phyloP scores from a whole-genome alignment of 257 asterid genomes.

The Solanum neorickii region DNA sequence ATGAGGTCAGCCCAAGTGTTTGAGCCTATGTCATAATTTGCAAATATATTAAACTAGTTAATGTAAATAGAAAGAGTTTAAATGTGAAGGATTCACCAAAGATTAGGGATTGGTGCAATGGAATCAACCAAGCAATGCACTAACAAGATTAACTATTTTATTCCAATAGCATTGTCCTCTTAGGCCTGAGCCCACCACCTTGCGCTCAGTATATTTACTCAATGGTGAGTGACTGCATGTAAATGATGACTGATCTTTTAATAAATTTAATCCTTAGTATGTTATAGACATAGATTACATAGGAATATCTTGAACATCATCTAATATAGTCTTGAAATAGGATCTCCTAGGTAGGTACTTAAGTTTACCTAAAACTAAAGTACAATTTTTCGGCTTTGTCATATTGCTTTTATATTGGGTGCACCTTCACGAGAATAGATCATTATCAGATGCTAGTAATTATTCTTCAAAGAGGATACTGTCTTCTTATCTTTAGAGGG shows the following conservation, averaged over 20 bases:
- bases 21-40: neutral
- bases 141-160: neutral
- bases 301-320: neutral
- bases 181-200: neutral
- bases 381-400: neutral
- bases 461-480: neutral
- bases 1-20: too few species aligned
- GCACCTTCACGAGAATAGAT: neutral
- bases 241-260: neutral
- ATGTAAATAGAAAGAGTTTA: neutral
- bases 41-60: neutral
- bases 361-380: neutral
- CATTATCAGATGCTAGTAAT: neutral
- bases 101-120: neutral
- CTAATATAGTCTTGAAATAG: neutral
- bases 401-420: neutral
- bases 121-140: neutral
- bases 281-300: neutral
- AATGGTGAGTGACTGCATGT: neutral
- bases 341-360: neutral
- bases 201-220: neutral
- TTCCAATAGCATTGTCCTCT: neutral
- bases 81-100: neutral
- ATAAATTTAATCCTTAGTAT: neutral
- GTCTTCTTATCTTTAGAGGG: neutral